Evolutionary conservation across 768 basidiomycete species (phyloP).

Genomic region (Calocybe indica): DNA sequence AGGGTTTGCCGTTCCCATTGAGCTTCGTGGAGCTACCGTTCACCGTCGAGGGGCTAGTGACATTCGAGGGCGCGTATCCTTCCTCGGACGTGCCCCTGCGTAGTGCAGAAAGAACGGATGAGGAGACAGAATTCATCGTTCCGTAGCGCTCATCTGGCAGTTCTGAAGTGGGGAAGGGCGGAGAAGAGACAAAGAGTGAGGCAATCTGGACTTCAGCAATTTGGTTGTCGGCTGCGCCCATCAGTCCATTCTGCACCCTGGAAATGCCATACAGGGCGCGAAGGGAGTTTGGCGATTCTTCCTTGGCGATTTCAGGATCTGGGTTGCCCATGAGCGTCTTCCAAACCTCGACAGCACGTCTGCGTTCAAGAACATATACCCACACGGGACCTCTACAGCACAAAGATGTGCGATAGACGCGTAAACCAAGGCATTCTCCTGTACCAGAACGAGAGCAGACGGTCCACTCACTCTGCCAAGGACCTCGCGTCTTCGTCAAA

Average conservation of each 20-base stretch:
- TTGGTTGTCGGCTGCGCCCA: constrained; percentile 62
- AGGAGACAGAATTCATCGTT: constrained; percentile 38
- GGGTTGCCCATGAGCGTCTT: constrained; percentile 67
- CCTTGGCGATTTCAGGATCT: constrained; percentile 52
- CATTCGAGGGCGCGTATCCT: constrained; percentile 39
- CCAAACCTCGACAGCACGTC: constrained; percentile 78
- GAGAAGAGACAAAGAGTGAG: constrained; percentile 76
- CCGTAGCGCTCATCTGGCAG: constrained; percentile 41
- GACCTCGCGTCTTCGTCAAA: constrained; percentile 75
- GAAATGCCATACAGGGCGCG: constrained; percentile 64
- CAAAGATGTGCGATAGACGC: constrained; percentile 5
- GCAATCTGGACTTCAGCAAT: constrained; percentile 78
- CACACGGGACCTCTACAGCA: constrained; percentile 72
- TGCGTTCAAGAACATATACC: constrained; percentile 85
- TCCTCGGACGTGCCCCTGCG: constrained; percentile 32
- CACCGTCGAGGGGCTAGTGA: constrained; percentile 35
- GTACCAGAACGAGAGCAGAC: constrained; percentile 1
- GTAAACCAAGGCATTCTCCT: not conserved
- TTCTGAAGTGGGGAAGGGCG: constrained; percentile 68
- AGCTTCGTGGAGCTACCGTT: constrained; percentile 31
- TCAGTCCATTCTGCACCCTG: constrained; percentile 53
- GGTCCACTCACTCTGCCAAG: constrained; percentile 63
- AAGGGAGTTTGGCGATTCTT: constrained; percentile 55
- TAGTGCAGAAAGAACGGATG: constrained; percentile 41
- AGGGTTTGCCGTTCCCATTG: constrained; percentile 36